Conservation (phyloP, 129 eudicot species). For the Deinandra increscens region DNA sequence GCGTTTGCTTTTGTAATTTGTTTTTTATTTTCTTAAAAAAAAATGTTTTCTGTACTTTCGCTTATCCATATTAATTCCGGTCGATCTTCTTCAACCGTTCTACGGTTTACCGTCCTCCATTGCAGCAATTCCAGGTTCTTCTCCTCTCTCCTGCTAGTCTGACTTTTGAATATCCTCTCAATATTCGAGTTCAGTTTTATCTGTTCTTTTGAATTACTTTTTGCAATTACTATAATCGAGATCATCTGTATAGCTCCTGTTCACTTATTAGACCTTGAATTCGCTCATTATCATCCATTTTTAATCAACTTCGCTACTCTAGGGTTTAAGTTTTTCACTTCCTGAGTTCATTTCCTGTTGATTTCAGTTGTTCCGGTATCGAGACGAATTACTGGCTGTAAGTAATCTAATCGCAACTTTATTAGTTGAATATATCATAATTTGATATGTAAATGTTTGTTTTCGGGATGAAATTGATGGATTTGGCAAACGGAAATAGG, state of each 20-base stretch:
- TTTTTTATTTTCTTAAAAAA: too few species aligned
- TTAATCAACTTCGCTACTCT: neutral
- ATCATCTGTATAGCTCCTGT: neutral
- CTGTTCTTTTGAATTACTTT: neutral
- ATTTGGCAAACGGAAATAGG: neutral
- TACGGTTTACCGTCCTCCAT: neutral
- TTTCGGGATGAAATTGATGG: constrained; percentile 3
- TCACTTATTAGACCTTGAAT: neutral
- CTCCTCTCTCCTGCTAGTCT: neutral
- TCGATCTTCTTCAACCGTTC: neutral
- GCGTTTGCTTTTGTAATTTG: too few species aligned
- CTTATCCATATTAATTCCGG: neutral
- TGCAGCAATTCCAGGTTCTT: constrained; percentile 7
- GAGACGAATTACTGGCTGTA: neutral
- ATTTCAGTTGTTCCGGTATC: neutral
- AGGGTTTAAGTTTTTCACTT: neutral
- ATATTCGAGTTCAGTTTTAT: neutral
- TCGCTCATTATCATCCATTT: neutral
- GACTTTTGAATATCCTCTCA: neutral
- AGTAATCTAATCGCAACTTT: neutral
- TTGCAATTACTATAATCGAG: neutral
- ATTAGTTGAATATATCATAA: neutral
- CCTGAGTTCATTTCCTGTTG: neutral
- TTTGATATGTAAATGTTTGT: neutral
- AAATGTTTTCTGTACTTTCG: neutral